Base-by-base conservation (phyloP, 2,329 filamentous ascomycete genomes). In the Beauveria scarabaeidicola region DNA sequence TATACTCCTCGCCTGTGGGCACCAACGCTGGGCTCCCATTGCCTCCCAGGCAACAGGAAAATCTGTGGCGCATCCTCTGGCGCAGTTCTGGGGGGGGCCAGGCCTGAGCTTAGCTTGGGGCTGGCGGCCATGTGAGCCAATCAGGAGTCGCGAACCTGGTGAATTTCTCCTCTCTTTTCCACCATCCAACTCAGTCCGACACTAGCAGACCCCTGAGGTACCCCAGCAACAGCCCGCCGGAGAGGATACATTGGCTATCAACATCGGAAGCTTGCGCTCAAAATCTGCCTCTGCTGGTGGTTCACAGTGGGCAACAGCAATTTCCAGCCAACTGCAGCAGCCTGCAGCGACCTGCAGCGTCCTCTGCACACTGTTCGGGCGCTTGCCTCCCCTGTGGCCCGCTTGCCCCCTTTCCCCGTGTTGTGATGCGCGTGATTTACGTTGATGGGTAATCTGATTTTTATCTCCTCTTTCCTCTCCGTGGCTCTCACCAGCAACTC, bases 1-100 rank as follows among this genome's bases (percentile, higher is more conserved):
- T 82, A 82, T 82, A 82, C 77, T 81, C 81, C 78, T 80, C 69
- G 63, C 64, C 66, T 63, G 64, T 66, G 68, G 68, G 67, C 66
- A 66, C 68, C 70, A 66, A 69, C 69, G 71, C 72, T 72, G 68
- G 69, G 66, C 67, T 74, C 72, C 40, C 40, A 36, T 41, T 17
- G 40, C 17, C 47, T 32, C 47, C 75, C 67, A 76, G 75, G 74
- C 74, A 75, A 70, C 74, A 69, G 71, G 72, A 71, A 70, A 68
- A 69, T 68, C 67, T 71, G 75, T 77, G 74, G 75, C 74, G 75
- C 70, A 70, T 72, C 65, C 67, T 70, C 70, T 72, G 69, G 55
- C 41, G 41, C 41, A 56, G 32, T 41, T 50, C 10, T 40, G 32
- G 56, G 38, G 69, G 66, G 70, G 69, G 68, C 69, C 72, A 70